Base-by-base conservation (phyloP, 73 alveolate species). In the Paramecium pentaurelia region DNA sequence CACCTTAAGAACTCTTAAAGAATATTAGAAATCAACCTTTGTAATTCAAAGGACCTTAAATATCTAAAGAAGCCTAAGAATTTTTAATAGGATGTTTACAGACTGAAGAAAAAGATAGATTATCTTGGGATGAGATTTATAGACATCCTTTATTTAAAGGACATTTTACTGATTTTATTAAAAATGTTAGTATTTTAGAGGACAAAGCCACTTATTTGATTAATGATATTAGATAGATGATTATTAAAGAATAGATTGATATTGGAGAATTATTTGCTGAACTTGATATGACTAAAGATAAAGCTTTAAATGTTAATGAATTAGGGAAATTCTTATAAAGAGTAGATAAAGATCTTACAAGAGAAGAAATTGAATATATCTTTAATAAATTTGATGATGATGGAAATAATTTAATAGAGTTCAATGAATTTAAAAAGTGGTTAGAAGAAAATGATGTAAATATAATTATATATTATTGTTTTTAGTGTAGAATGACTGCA, bases 311-410 rank as follows among this genome's bases (percentile, higher is more conserved):
- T 42, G 71, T 89, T 42, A 71, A 68, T 44, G 94, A 89, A 30
- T 73, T 89, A 12, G 86, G 89, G 5, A 89, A 89, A 73, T 89
- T 89, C n/a, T 71, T 89, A 44, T 16, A 40, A 89, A 89, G 94
- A 59, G 88, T 89, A 20, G 94, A 89, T 47, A 89, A 89, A 30
- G 68, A 89, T 47, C 59, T 89, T 40, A 89, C 86, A 8, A 71
- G 94, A 71, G 94, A 89, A 34, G 94, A 89, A 32, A 89, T 89
- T 12, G 94, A 89, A 34, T 89, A 89, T 34, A 89, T 89, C 7
- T 89, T 89, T 42, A 89, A 89, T 32, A 89, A 89, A 47, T 89
- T 89, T 89, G 94, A 89, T 71, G 71, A 60, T 28, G 94, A 89
- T 45, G 94, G 94, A 40, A 83, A 89, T 54, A 89, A 89, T 47